These are phyloP conservation scores for Xylariaceae sp. DNA, from an alignment of 2,329 filamentous ascomycete genomes.

Conservation along the genomic window DNA sequence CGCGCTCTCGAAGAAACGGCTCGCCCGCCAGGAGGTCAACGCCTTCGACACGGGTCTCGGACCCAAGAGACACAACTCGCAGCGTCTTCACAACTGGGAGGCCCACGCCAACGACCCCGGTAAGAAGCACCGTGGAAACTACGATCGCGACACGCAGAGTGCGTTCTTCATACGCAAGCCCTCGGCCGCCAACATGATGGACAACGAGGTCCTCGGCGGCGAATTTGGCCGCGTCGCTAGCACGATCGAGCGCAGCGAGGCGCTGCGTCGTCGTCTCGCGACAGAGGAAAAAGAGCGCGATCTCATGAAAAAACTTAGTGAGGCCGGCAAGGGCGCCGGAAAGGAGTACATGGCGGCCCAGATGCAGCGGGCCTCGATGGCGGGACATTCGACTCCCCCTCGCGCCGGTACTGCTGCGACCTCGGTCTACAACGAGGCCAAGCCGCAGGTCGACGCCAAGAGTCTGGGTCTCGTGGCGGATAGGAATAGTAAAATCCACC, in stretches of 20 bases:
- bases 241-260: constrained; percentile 59
- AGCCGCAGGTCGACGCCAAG: constrained; percentile 39
- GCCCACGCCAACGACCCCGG: constrained; percentile 26
- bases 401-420: neutral
- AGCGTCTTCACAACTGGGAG: constrained; percentile 21
- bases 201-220: constrained; percentile 47
- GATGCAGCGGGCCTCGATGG: constrained; percentile 17
- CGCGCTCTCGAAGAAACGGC: constrained; percentile 62
- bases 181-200: constrained; percentile 58
- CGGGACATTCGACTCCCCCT: neutral
- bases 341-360: constrained; percentile 60
- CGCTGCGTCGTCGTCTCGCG: constrained; percentile 58
- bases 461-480: constrained; percentile 39
- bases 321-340: constrained; percentile 60
- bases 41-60: constrained; percentile 43
- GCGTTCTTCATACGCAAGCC: constrained; percentile 49
- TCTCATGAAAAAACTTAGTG: constrained; percentile 61
- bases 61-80: constrained; percentile 33
- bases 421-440: constrained; percentile 23
- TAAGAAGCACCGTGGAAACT: constrained; percentile 39
- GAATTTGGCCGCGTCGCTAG: constrained; percentile 44
- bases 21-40: constrained; percentile 31
- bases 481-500: constrained; percentile 43
- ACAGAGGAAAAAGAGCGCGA: constrained; percentile 67
- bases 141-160: constrained; percentile 55